phyloP scores from a whole-genome alignment of 2,329 filamentous ascomycete genomes.

The Phoma herbarum region DNA sequence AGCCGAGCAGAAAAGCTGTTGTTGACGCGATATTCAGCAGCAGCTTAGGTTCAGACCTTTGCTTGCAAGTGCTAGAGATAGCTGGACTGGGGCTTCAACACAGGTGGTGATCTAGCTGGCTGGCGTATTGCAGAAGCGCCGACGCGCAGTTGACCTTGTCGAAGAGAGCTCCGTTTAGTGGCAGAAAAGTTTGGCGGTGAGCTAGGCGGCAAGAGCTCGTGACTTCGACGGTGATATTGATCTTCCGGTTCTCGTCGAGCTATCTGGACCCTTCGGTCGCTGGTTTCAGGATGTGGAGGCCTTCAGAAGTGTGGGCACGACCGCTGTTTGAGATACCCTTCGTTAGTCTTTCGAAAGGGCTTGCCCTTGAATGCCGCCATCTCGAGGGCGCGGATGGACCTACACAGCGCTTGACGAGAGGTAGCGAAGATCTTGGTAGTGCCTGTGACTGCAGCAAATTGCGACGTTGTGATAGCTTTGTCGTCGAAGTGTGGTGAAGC shows the following conservation, averaged over 20 bases:
- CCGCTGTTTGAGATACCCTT: slow-evolving; percentile 36
- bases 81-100: neutral
- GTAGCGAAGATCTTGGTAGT: slow-evolving; percentile 24
- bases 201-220: slow-evolving; percentile 24
- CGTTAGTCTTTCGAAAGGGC: slow-evolving; percentile 45
- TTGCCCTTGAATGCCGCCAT: slow-evolving; percentile 41
- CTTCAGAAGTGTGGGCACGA: slow-evolving; percentile 22
- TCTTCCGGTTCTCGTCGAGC: slow-evolving; percentile 12
- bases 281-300: slow-evolving; percentile 22
- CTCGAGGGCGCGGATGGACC: slow-evolving; percentile 41
- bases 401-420: slow-evolving; percentile 43
- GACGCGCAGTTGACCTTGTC: slow-evolving; percentile 1
- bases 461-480: slow-evolving; percentile 7
- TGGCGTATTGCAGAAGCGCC: neutral
- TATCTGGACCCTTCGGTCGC: slow-evolving; percentile 2
- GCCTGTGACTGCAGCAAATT: slow-evolving; percentile 13
- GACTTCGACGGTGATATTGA: slow-evolving; percentile 16
- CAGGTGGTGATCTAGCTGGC: neutral
- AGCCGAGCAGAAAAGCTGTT: neutral
- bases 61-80: neutral
- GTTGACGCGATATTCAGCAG: slow-evolving; percentile 5
- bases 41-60: neutral
- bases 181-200: slow-evolving; percentile 39
- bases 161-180: slow-evolving; percentile 19
- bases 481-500: slow-evolving; percentile 22